Evolutionary conservation across 139 green algal genomes (phyloP).

Genomic region (Haematococcus lacustris): DNA sequence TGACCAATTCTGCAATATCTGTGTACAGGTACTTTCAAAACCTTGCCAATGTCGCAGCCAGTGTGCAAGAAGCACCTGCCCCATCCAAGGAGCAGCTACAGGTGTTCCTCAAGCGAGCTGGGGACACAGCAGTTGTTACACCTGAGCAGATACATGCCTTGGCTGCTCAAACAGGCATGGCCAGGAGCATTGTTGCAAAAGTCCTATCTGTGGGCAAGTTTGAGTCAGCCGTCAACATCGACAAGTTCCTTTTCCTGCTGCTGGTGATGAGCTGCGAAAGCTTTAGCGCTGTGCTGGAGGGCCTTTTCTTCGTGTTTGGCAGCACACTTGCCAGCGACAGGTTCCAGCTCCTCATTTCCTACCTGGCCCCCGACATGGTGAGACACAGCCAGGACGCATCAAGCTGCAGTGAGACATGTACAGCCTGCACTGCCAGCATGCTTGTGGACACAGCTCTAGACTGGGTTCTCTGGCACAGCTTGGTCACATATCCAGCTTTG

Average conservation of each 20-base stretch:
- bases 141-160: conserved; percentile 23
- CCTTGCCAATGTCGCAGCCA: conserved; percentile 35
- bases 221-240: conserved; percentile 5
- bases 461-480: no score
- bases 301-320: conserved; percentile 36
- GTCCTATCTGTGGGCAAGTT: conserved; percentile 28
- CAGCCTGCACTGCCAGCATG: no score
- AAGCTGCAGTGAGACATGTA: no score
- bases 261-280: conserved; percentile 43
- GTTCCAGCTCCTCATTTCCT: conserved; percentile 26
- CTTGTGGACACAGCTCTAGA: no score
- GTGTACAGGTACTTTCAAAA: conserved; percentile 66
- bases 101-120: conserved; percentile 21
- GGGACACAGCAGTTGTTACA: conserved; percentile 1
- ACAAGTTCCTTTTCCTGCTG: conserved; percentile 42
- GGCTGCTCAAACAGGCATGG: conserved; percentile 27
- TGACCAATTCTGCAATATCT: no score
- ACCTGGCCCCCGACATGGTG: conserved; percentile 39
- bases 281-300: conserved; percentile 25
- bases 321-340: conserved; percentile 9
- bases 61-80: conserved; percentile 11
- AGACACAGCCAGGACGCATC: no score
- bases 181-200: conserved; percentile 23
- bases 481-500: no score
- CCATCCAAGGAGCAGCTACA: conserved; percentile 31